Evolutionary conservation across 768 basidiomycete species (phyloP).

Genomic region (Pisolithus sp.): DNA sequence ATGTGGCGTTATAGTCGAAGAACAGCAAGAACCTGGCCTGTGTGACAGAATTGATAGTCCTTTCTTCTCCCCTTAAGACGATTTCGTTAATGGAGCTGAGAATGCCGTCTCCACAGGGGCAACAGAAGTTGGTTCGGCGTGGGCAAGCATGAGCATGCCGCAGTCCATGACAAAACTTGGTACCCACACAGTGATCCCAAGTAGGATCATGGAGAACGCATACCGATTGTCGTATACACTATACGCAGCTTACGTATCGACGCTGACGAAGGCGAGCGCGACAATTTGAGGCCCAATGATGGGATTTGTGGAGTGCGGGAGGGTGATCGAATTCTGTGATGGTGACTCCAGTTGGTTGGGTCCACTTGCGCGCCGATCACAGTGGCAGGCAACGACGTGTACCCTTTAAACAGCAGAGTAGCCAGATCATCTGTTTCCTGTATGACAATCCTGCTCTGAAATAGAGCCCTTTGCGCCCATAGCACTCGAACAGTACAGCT

Average conservation of each 20-base stretch:
- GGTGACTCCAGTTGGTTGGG: slow-evolving; percentile 1
- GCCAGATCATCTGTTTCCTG: slow-evolving; percentile 46
- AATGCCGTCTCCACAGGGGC: slow-evolving; percentile 26
- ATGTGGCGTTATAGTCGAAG: too few relatives aligned
- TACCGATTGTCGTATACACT: too few relatives aligned
- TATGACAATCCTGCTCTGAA: slow-evolving; percentile 47
- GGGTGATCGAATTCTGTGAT: slow-evolving; percentile 3
- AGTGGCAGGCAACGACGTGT: too few relatives aligned
- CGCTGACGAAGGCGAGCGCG: too few relatives aligned
- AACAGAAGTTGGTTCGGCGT: slow-evolving; percentile 18
- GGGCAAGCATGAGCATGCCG: slow-evolving; percentile 16
- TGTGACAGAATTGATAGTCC: slow-evolving; percentile 24
- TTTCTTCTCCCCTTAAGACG: slow-evolving; percentile 22
- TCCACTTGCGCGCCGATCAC: too few relatives aligned
- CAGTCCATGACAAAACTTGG: slow-evolving; percentile 21
- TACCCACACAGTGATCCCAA: slow-evolving; percentile 11
- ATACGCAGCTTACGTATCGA: too few relatives aligned
- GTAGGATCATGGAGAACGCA: not conserved
- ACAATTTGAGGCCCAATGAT: too few relatives aligned
- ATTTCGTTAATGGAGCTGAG: slow-evolving; percentile 14
- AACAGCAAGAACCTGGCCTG: slow-evolving; percentile 16
- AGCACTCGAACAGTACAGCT: too few relatives aligned
- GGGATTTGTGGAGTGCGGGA: slow-evolving; percentile 7
- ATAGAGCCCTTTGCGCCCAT: too few relatives aligned
- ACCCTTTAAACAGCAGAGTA: slow-evolving; percentile 38